Conservation (phyloP, 1,284 basidiomycete species). For the Ganoderma meredithae region DNA sequence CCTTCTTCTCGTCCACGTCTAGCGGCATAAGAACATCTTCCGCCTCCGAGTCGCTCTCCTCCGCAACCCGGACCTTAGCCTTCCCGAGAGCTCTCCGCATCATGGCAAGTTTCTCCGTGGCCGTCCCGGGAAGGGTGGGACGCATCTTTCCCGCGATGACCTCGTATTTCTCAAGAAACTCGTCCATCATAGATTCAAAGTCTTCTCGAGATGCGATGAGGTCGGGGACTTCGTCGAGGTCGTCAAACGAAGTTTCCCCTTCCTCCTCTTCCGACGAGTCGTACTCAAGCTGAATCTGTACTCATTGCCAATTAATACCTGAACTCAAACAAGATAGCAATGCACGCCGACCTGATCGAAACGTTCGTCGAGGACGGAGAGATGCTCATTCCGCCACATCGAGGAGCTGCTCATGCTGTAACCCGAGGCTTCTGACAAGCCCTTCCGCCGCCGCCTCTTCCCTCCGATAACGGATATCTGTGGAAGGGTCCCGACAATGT, state of each 20-base stretch:
- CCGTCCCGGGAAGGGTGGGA: constrained; percentile 73
- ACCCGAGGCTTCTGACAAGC: constrained; percentile 84
- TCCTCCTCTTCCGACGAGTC: constrained; percentile 68
- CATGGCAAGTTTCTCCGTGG: constrained; percentile 80
- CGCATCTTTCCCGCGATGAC: constrained; percentile 90
- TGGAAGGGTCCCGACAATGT: constrained; percentile 80
- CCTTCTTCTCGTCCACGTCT: constrained; percentile 71
- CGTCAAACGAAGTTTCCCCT: constrained; percentile 55
- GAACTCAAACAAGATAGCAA: neutral
- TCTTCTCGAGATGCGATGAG: constrained; percentile 86
- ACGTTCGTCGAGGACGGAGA: constrained; percentile 90
- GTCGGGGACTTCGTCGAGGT: constrained; percentile 73
- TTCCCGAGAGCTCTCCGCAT: constrained; percentile 82
- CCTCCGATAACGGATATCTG: constrained; percentile 79
- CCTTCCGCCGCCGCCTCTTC: constrained; percentile 78
- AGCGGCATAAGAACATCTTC: constrained; percentile 60
- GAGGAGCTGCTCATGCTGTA: constrained; percentile 98
- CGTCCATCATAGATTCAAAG: constrained; percentile 92
- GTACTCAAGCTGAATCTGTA: constrained; percentile 80
- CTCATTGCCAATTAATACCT: neutral
- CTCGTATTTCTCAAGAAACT: constrained; percentile 94
- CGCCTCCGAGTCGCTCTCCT: constrained; percentile 48
- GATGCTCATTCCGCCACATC: constrained; percentile 91
- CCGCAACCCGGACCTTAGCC: constrained; percentile 56
- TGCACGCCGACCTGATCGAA: constrained; percentile 83